A percentile compares a stretch with the other conserved stretches of the same genome.
Conservation (phyloP, 257 asterid species). For the Hygrophila difformis region DNA sequence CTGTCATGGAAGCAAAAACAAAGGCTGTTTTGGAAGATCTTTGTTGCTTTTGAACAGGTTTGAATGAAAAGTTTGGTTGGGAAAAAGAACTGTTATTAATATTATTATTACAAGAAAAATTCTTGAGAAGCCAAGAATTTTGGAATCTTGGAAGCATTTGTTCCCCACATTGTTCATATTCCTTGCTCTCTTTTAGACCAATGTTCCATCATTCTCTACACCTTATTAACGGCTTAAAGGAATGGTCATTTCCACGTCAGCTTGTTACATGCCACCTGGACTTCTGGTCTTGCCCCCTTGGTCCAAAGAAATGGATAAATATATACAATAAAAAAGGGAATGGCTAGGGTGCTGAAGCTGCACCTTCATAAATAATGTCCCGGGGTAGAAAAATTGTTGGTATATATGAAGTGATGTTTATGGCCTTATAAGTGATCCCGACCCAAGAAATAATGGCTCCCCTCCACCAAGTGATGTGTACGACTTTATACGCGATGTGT, state of each 20-base stretch:
- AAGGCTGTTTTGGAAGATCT: slow-evolving; percentile 48
- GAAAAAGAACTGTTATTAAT: slow-evolving; percentile 32
- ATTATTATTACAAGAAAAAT: too few relatives aligned
- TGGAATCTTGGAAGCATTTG: slow-evolving; percentile 25
- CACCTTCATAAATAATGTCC: too few relatives aligned
- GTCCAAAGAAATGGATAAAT: too few relatives aligned
- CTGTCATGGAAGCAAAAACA: slow-evolving; percentile 34
- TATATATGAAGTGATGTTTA: too few relatives aligned
- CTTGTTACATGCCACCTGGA: neutral
- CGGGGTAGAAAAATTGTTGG: too few relatives aligned
- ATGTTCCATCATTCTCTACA: slow-evolving; percentile 21
- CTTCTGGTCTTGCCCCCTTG: neutral
- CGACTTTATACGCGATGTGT: too few relatives aligned
- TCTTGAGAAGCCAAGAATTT: slow-evolving; percentile 60
- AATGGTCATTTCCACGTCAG: slow-evolving; percentile 9
- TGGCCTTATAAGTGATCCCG: too few relatives aligned
- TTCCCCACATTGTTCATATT: slow-evolving; percentile 38
- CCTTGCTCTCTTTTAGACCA: slow-evolving; percentile 38
- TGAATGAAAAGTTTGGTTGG: slow-evolving; percentile 43
- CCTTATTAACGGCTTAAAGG: neutral
- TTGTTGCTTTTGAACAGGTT: too few relatives aligned
- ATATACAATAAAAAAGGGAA: too few relatives aligned
- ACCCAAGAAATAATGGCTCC: too few relatives aligned
- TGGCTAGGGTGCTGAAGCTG: too few relatives aligned
- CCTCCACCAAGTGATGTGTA: too few relatives aligned